Evolutionary conservation across 2,329 filamentous ascomycete genomes (phyloP).

Genomic region (Leptographium lundbergii): DNA sequence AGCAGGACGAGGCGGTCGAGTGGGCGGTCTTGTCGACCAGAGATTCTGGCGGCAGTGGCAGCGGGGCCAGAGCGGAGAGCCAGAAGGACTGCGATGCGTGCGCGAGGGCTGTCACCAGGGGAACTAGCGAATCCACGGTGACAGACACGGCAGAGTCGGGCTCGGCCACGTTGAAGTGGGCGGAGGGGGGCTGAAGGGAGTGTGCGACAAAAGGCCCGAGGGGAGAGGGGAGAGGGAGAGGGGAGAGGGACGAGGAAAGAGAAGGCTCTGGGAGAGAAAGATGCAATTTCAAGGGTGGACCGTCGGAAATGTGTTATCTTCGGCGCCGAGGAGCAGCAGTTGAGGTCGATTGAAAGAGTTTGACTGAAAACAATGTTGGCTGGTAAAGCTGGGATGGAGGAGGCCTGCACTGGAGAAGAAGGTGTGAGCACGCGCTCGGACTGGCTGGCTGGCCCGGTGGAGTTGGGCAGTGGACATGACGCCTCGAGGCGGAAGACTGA

Average conservation of each 20-base stretch:
- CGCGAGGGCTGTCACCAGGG: slow-evolving; percentile 21
- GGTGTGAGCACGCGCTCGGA: too few relatives aligned
- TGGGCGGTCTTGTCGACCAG: not conserved
- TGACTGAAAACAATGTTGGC: too few relatives aligned
- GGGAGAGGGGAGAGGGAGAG: not conserved
- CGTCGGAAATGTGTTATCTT: not conserved
- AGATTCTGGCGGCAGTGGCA: not conserved
- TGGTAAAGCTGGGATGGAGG: too few relatives aligned
- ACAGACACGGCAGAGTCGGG: slow-evolving; percentile 38
- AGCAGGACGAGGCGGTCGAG: slow-evolving; percentile 14
- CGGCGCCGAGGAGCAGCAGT: too few relatives aligned
- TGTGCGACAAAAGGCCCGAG: not conserved
- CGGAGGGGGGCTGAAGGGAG: not conserved
- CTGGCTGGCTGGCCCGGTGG: too few relatives aligned
- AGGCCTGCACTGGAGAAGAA: too few relatives aligned
- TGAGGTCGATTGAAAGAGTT: too few relatives aligned
- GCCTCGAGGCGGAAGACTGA: too few relatives aligned
- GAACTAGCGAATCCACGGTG: slow-evolving; percentile 46
- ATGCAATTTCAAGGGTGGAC: not conserved
- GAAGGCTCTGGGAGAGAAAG: too few relatives aligned
- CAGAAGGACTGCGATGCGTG: slow-evolving; percentile 8
- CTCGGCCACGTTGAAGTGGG: slow-evolving; percentile 40
- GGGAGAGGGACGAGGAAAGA: not conserved
- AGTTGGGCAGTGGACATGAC: too few relatives aligned
- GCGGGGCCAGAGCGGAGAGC: not conserved